Evolutionary conservation across 1,284 basidiomycete genomes (phyloP), one percentile per base, ranked within the genome.

Genomic region (Ganoderma sinense): DNA sequence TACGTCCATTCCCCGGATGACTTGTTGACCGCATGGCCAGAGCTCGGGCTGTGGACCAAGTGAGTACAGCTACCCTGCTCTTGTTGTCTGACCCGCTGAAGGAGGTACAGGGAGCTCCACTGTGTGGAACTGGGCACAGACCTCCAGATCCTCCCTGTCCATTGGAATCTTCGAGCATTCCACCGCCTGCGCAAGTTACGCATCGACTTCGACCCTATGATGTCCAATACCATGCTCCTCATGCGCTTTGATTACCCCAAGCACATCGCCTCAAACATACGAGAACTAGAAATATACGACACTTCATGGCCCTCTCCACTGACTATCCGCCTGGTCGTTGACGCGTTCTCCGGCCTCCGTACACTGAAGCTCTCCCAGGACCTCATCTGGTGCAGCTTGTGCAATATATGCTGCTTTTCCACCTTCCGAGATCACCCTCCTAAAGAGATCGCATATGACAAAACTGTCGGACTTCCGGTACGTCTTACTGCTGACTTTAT

Each of bases 391-490:
- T 75, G 74, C 56, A 66, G 66, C 36, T 53, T 74, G 2, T 75
- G 74, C 68, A 73, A 75, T 51, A 75, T 69, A 2, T 75, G 74
- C 41, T 55, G 71, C 8, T 71, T 73, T 10, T 65, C 73, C 23
- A 72, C 73, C 2, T 75, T 75, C 62, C 69, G 65, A 4, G 71
- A 71, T 16, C 67, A 62, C n/a, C 73, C 74, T 8, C 71, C 70
- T 0, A 53, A 66, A 16, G 64, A 70, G 48, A 70, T 75, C 20
- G 33, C 64, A 31, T 75, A 75, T 62, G 70, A 68, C n/a, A 70
- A 68, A 16, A 45, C 64, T 7, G 69, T 71, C 0, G 74, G 74
- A 2, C 70, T 75, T 11, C 73, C 74, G 58, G 74, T 75, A 51
- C 29, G 71, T 45, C 2, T 26, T 18, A 8, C 29, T 14, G 1